Base-by-base conservation (phyloP, 2,329 filamentous ascomycete genomes). In the Phialocephala sp. region DNA sequence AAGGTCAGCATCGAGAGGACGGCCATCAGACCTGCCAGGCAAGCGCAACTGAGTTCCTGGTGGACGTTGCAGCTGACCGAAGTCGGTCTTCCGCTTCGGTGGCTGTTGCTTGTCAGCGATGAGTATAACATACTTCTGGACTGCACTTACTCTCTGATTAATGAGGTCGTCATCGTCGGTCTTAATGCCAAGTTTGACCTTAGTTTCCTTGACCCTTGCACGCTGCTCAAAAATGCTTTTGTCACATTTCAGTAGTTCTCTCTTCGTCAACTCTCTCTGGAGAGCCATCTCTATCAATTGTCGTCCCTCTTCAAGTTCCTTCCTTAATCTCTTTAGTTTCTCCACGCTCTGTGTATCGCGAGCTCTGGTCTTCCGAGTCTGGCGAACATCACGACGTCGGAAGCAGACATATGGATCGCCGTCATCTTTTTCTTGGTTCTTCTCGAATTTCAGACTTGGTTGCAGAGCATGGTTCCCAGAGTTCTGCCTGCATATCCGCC, bases 361-460 rank as follows among this genome's bases (percentile, higher is more conserved):
- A 72, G 92, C 93, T 75, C 95, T 87, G 43, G 95, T 99, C 81
- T 98, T 99, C 73, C 95, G 91, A 59, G 93, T 94, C 77, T 97
- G 93, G 65, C 95, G 90, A 56, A 97, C 92, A 79, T 99, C 95
- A 69, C 95, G 91, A 72, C 95, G 89, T 76, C 95, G 89, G 86
- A 99, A 99, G 80, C 95, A 99, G 74, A 99, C 94, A 80, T 97
- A 99, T 58, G 95, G 95, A 79, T 99, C 95, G 73, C 92, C 88
- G 77, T 99, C 95, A 78, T 99, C 95, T 67, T 90, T 96, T 71
- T 98, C 94, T 76, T 93, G 91, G 69, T 95, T 93, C 56, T 90
- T 96, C 81, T 99, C 95, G 71, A 97, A 95, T 81, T 97, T 97
- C 77, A 98, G 87, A 24, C 83, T 84, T 8, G 93, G 88, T 75